Evolutionary conservation across 805 yeast species (phyloP).

Genomic region (Candida yuanshanica): DNA sequence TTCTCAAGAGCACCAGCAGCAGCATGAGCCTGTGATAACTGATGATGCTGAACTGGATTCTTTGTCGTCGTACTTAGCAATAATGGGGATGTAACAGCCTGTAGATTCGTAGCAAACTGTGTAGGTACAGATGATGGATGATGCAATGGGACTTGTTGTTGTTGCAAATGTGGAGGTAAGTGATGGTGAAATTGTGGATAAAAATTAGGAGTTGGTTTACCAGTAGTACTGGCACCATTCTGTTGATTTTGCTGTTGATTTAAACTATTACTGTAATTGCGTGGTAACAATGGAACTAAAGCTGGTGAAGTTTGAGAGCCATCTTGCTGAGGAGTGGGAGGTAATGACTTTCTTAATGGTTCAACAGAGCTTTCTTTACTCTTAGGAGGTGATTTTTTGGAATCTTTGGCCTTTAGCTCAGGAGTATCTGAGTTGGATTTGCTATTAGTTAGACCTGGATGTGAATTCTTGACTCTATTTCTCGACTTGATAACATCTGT

Average conservation of each 20-base stretch:
- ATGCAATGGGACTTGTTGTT: conserved; percentile 31
- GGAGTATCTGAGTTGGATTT: conserved; percentile 19
- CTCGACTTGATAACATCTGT: conserved; percentile 91
- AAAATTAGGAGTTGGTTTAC: conserved; percentile 15
- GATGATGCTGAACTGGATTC: conserved; percentile 30
- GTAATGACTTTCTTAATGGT: neutral
- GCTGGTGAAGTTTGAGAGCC: conserved; percentile 28
- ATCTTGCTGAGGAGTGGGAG: neutral
- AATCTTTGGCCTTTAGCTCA: conserved; percentile 17
- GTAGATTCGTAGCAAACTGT: conserved; percentile 61
- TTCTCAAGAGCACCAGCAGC: conserved; percentile 27
- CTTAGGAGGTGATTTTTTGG: conserved; percentile 9
- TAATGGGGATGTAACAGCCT: conserved; percentile 60
- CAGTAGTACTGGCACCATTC: conserved; percentile 7
- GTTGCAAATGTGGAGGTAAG: conserved; percentile 26
- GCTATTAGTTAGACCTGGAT: conserved; percentile 2
- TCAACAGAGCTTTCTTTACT: neutral
- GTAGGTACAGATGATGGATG: conserved; percentile 68
- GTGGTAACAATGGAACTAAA: conserved; percentile 36
- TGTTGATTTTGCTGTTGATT: neutral
- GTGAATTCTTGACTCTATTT: conserved; percentile 65
- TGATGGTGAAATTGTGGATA: conserved; percentile 17
- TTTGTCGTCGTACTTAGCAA: conserved; percentile 42
- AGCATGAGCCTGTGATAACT: conserved; percentile 23
- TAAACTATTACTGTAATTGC: conserved; percentile 15